Base-by-base conservation (phyloP, 768 basidiomycete species). In the Leccinum pellstonianum region DNA sequence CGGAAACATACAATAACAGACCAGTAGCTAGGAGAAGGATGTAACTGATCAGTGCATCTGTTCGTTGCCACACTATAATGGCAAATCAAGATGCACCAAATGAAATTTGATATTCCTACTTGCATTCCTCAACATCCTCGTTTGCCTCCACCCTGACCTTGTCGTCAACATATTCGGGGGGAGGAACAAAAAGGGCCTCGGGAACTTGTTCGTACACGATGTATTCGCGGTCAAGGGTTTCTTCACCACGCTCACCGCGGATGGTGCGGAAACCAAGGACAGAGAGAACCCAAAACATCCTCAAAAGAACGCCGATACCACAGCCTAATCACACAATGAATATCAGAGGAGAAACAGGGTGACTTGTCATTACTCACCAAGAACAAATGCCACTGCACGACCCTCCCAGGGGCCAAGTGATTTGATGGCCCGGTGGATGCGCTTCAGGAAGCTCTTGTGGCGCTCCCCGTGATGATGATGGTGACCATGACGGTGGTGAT, bases 351-450 rank as follows among this genome's bases (percentile, higher is more conserved):
- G 12, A 46, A 19, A 54, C 37, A 51, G 5, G 3, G 17, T 37
- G 1, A 57, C 43, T 11, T 3, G 2, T 4, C 5, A 47, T 25
- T 31, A 79, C 83, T 66, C 54, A 84, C 91, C 91, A 17, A 93
- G 81, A 58, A 93, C 91, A 61, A 93, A 93, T 4, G 92, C 86
- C 15, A 93, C 86, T 10, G 86, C 85, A 53, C 90, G 80, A 54
- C 90, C 90, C 73, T 93, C 91, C 90, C 91, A 93, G 19, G 84
- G 84, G 12, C 90, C 88, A 15, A 93, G 83, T 8, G 82, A 72
- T 77, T 84, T 84, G 56, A 93, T 73, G 3, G 90, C 87, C 56
- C 74, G 75, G 66, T 86, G 83, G 62, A 93, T 75, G 50, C 91
- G 85, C 49, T 71, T 75, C 51, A 81, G 59, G 81, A 90, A 90